These are phyloP conservation scores for Arthrobotrys entomopaga DNA, from an alignment of 2,329 filamentous ascomycete species.

Conservation along the genomic window DNA sequence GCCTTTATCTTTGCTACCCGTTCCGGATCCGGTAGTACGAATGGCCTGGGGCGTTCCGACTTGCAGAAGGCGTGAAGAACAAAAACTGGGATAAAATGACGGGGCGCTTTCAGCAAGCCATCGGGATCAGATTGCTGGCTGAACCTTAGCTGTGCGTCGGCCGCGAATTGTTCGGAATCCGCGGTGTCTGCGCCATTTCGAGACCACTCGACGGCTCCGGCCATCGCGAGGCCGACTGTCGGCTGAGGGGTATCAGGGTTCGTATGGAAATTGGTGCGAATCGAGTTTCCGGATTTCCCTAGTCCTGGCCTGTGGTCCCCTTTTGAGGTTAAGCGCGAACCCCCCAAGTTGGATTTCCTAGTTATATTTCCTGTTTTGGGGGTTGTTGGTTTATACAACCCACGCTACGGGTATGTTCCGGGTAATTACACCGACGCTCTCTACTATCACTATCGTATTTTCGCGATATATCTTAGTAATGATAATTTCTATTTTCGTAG, in stretches of 20 bases:
- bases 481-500: constrained; percentile 53
- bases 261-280: constrained; percentile 31
- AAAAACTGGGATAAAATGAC: constrained; percentile 59
- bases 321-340: constrained; percentile 35
- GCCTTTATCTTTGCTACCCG: constrained; percentile 50
- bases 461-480: constrained; percentile 50
- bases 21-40: constrained; percentile 54
- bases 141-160: constrained; percentile 54
- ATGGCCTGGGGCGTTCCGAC: constrained; percentile 54
- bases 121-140: constrained; percentile 58
- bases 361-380: no score
- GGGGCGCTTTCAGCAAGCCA: constrained; percentile 57
- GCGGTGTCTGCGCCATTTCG: constrained; percentile 58
- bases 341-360: constrained; percentile 26
- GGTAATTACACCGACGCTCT: constrained; percentile 51
- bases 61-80: constrained; percentile 59
- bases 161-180: constrained; percentile 54
- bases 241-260: constrained; percentile 43
- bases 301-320: constrained; percentile 26
- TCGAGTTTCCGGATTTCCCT: constrained; percentile 7
- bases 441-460: constrained; percentile 52
- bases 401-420: constrained; percentile 53
- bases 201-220: constrained; percentile 58
- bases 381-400: constrained; percentile 46
- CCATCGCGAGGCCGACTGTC: constrained; percentile 55